phyloP scores from a whole-genome alignment of 768 basidiomycete species.

The Lactarius akahatsu region DNA sequence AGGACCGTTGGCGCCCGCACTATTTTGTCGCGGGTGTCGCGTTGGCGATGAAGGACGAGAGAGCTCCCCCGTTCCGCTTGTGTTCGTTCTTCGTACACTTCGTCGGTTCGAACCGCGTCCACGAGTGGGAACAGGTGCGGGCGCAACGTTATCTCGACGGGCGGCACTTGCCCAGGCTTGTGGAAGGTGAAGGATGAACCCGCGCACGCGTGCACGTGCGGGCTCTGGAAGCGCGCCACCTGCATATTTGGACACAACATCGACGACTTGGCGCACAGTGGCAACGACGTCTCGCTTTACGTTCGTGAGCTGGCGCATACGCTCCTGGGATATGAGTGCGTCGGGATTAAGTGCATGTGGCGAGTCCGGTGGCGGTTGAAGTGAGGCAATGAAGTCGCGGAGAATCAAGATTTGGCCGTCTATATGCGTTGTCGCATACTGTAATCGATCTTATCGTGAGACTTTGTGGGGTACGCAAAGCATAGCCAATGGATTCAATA shows the following conservation, averaged over 20 bases:
- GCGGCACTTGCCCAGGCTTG: constrained; percentile 68
- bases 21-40: constrained; percentile 33
- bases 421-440: constrained; percentile 88
- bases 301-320: constrained; percentile 64
- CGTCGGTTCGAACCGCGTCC: constrained; percentile 28
- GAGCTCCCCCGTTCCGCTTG: constrained; percentile 25
- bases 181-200: constrained; percentile 78
- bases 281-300: constrained; percentile 83
- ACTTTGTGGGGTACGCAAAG: background rate
- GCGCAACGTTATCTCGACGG: constrained; percentile 27
- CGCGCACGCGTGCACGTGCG: constrained; percentile 67
- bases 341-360: constrained; percentile 37
- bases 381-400: constrained; percentile 75
- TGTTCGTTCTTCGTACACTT: constrained; percentile 25
- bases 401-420: constrained; percentile 84
- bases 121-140: constrained; percentile 29
- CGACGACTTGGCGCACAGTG: constrained; percentile 86
- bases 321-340: constrained; percentile 38
- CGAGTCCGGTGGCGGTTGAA: constrained; percentile 50
- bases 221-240: constrained; percentile 86
- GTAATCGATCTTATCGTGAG: constrained; percentile 11
- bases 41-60: constrained; percentile 37
- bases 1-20: constrained; percentile 30
- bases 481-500: constrained; percentile 15
- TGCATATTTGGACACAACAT: constrained; percentile 81